Base-by-base conservation (phyloP, 345 rosid species). In the Alliaria petiolata region DNA sequence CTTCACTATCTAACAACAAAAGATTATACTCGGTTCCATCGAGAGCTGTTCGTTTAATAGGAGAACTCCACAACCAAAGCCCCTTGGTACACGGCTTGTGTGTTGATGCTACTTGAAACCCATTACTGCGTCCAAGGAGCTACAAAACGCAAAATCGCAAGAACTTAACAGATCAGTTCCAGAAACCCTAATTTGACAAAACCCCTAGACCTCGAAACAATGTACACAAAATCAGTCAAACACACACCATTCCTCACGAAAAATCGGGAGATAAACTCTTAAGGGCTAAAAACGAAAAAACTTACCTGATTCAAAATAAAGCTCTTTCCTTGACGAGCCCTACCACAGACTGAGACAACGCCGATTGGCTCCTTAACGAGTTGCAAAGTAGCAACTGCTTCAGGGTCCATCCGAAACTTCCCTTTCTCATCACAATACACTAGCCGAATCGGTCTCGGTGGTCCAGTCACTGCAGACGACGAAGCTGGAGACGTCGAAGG, bases 1-100 rank as follows among this genome's bases (percentile, higher is more conserved):
- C 99, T 90, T 95, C 99, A 58, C 89, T 85, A 77, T 95, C 99
- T 62, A 95, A 81, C 14, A 95, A 82, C 72, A 95, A 70, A 7
- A 95, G 97, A 75, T 88, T 95, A 72, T 92, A 95, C 73, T 92
- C 90, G 12, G 90, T 86, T 68, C 99, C 98, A 73, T 95, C 99
- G 57, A 95, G 93, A 70, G 96, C 86, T 69, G 85, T 90, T 82
- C 90, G 80, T 85, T 87, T 92, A 39, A 95, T 72, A 5, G 98
- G 97, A 60, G 99, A 83, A 78, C 98, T 95, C 99, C 98, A 95
- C 80, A 95, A 71, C 98, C 98, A 95, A 57, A 95, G 98, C 47
- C 99, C 99, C 71, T 95, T 95, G 0, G 99, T 95, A 78, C 98
- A 95, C 0, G 99, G 99, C 51, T 89, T 83, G 67, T 95, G 97